Conservation (phyloP, 495 filamentous ascomycete genomes). For the Cladorrhinum samala region DNA sequence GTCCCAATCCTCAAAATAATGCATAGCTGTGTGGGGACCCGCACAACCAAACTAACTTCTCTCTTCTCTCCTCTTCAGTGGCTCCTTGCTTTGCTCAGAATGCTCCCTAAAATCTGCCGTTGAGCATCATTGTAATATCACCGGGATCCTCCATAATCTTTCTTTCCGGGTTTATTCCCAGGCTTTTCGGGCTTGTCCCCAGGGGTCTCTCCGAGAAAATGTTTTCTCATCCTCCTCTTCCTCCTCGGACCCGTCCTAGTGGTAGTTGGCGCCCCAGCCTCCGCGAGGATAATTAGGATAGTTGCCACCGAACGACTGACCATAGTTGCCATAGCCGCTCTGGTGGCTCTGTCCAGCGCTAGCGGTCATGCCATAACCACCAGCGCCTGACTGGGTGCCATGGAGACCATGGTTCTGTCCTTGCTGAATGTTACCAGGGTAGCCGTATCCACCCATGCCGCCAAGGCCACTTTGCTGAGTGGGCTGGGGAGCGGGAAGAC, state of each 20-base stretch:
- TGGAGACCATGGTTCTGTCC: slow-evolving; percentile 54
- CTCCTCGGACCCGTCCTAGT: slow-evolving; percentile 11
- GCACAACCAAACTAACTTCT: too few relatives aligned
- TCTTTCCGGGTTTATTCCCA: too few relatives aligned
- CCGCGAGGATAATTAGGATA: slow-evolving; percentile 48
- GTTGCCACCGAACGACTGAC: slow-evolving; percentile 44
- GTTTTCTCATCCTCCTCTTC: slow-evolving; percentile 1
- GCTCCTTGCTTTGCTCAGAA: too few relatives aligned
- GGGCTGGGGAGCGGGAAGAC: slow-evolving; percentile 71
- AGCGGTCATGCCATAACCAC: slow-evolving; percentile 61
- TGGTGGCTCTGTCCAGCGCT: slow-evolving; percentile 62
- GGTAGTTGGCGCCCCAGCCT: slow-evolving; percentile 69
- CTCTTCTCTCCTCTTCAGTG: too few relatives aligned
- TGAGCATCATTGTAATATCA: too few relatives aligned
- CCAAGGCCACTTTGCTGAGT: slow-evolving; percentile 44
- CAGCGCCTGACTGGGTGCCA: slow-evolving; percentile 58
- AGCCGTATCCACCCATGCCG: slow-evolving; percentile 59
- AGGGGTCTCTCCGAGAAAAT: too few relatives aligned
- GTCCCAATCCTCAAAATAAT: too few relatives aligned
- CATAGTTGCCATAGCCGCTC: slow-evolving; percentile 50
- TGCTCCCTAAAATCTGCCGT: too few relatives aligned
- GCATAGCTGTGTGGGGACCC: too few relatives aligned
- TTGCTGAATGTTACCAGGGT: slow-evolving; percentile 60
- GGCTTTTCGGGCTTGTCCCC: too few relatives aligned
- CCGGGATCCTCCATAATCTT: too few relatives aligned